Conservation (phyloP, 805 yeast genomes). For the Lachancea meyersii region DNA sequence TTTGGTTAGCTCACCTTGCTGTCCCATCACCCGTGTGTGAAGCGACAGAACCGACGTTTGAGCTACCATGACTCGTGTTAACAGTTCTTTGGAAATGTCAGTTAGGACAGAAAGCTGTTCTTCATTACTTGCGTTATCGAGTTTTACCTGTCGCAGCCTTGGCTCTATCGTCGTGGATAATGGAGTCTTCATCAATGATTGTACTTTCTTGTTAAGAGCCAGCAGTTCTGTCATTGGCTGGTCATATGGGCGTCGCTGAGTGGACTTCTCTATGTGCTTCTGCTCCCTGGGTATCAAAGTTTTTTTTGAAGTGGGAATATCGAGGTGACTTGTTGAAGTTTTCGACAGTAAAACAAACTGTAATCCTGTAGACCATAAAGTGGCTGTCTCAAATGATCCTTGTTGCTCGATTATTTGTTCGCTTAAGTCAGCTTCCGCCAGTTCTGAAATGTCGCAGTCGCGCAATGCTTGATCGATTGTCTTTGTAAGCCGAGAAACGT, state of each 20-base stretch:
- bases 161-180: conserved; percentile 16
- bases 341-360: conserved; percentile 1
- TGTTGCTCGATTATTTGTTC: neutral
- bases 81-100: conserved; percentile 18
- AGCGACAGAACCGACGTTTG: conserved; percentile 33
- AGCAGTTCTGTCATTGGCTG: conserved; percentile 22
- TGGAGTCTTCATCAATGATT: conserved; percentile 14
- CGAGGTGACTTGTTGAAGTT: neutral
- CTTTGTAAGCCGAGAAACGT: neutral
- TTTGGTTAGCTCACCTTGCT: conserved; percentile 37
- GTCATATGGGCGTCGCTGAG: conserved; percentile 2
- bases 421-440: neutral
- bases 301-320: neutral
- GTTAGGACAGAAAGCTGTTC: conserved; percentile 24
- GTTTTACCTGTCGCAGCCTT: conserved; percentile 18
- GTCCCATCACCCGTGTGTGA: conserved; percentile 35
- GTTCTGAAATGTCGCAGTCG: conserved; percentile 4
- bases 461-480: conserved; percentile 3
- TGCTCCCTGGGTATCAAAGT: neutral
- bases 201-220: conserved; percentile 14
- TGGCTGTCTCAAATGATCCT: conserved; percentile 1
- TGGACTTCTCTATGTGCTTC: neutral
- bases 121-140: conserved; percentile 23
- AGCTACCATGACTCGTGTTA: conserved; percentile 19
- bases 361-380: conserved; percentile 1